phyloP scores from a whole-genome alignment of 2,329 filamentous ascomycete genomes.

The Cladosporium colombiae region DNA sequence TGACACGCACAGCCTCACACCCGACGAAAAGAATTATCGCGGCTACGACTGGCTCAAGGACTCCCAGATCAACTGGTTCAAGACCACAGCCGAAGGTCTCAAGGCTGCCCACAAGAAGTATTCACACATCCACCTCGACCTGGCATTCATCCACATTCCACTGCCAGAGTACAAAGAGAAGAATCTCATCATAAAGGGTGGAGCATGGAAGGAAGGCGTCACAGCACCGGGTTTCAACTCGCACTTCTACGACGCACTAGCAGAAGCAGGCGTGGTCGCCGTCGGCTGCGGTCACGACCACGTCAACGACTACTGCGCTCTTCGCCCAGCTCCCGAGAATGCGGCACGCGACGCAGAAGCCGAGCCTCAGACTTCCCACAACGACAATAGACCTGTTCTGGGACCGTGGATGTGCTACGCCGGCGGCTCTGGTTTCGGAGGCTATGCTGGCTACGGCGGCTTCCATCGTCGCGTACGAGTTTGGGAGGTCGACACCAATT shows the following conservation, averaged over 20 bases:
- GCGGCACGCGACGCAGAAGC: conserved; percentile 26
- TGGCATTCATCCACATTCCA: conserved; percentile 97
- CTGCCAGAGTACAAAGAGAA: conserved; percentile 78
- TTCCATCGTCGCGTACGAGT: conserved; percentile 82
- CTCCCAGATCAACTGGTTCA: conserved; percentile 94
- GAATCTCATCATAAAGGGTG: conserved; percentile 58
- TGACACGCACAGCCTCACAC: conserved; percentile 89
- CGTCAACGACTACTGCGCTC: conserved; percentile 92
- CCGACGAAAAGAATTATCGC: conserved; percentile 81
- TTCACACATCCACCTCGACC: conserved; percentile 88
- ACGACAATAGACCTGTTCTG: conserved; percentile 24
- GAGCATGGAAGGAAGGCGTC: conserved; percentile 76
- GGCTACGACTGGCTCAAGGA: conserved; percentile 98
- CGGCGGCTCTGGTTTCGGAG: conserved; percentile 87
- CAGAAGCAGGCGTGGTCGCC: conserved; percentile 81
- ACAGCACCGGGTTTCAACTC: conserved; percentile 89
- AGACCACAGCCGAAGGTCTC: conserved; percentile 69
- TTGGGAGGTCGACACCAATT: conserved; percentile 91
- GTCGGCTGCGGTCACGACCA: conserved; percentile 95
- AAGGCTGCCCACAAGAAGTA: conserved; percentile 73
- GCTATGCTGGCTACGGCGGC: conserved; percentile 87
- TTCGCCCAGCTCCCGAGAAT: conserved; percentile 44
- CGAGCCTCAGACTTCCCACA: conserved; percentile 6
- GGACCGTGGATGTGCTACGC: conserved; percentile 96
- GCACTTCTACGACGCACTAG: conserved; percentile 86